Conservation (phyloP, 495 filamentous ascomycete species). For the Penicillium atrosanguineum region DNA sequence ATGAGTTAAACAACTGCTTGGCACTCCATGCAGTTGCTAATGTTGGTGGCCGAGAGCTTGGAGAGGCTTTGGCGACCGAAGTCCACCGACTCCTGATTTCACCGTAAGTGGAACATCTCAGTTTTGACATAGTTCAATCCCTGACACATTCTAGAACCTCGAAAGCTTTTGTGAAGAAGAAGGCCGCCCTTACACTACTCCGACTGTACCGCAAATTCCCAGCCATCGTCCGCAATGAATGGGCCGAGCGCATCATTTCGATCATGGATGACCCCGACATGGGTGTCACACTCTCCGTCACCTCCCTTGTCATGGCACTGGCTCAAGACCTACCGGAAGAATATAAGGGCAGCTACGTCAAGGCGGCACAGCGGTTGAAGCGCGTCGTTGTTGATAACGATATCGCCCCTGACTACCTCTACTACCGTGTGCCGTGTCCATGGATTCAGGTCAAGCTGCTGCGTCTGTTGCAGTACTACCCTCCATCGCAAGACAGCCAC, state of each 20-base stretch:
- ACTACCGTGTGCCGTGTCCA: conserved; percentile 98
- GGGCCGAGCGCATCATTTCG: conserved; percentile 95
- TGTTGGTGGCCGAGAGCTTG: conserved; percentile 95
- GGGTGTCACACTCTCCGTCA: conserved; percentile 92
- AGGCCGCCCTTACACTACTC: conserved; percentile 94
- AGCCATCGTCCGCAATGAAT: conserved; percentile 89
- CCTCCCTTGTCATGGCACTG: conserved; percentile 92
- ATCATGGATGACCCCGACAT: conserved; percentile 97
- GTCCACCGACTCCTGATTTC: conserved; percentile 95
- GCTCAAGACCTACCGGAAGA: conserved; percentile 90
- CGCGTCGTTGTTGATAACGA: conserved; percentile 86
- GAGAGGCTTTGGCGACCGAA: conserved; percentile 87
- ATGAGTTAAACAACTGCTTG: conserved; percentile 95
- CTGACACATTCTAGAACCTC: conserved; percentile 64
- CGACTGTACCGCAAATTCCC: conserved; percentile 93
- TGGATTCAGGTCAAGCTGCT: conserved; percentile 98
- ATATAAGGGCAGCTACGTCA: conserved; percentile 92
- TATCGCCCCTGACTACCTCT: conserved; percentile 83
- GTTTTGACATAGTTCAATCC: background rate
- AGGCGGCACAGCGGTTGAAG: conserved; percentile 86
- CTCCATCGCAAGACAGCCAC: conserved; percentile 94
- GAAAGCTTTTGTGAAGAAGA: conserved; percentile 99
- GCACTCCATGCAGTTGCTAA: conserved; percentile 99
- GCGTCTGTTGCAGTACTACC: conserved; percentile 90
- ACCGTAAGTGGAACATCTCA: conserved; percentile 56